A percentile compares a stretch with the other conserved stretches of the same genome.
These are phyloP conservation scores for Malus fusca DNA, from an alignment of 306 rosid genomes.

Conservation along the genomic window DNA sequence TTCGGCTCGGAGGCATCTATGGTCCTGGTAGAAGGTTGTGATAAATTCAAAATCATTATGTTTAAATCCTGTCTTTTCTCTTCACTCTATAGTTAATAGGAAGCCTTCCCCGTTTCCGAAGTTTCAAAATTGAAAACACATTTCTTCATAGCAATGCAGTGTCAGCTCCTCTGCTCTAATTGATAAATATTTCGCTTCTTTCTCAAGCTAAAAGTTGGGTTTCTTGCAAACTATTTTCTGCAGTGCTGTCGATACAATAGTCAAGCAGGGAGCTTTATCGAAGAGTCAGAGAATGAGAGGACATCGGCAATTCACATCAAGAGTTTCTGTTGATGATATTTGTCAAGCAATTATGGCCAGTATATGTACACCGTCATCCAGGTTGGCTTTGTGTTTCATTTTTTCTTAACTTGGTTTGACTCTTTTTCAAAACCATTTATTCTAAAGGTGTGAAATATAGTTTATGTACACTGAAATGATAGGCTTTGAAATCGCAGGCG, in stretches of 20 bases:
- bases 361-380: constrained; percentile 24
- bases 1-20: constrained; percentile 94
- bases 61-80: neutral
- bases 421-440: neutral
- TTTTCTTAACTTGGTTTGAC: no score
- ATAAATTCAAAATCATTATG: neutral
- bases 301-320: constrained; percentile 50
- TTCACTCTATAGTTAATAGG: no score
- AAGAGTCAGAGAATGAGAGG: constrained; percentile 58
- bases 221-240: constrained; percentile 6
- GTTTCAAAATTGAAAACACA: neutral
- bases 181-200: neutral
- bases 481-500: constrained; percentile 25
- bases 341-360: constrained; percentile 72
- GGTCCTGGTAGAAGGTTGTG: constrained; percentile 93
- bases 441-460: neutral
- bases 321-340: constrained; percentile 81
- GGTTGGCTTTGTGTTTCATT: constrained; percentile 24
- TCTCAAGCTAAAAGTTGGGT: neutral
- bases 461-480: neutral
- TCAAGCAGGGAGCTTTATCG: constrained; percentile 49
- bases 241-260: constrained; percentile 74
- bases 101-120: neutral
- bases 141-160: neutral
- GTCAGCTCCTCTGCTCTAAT: no score